A percentile compares a stretch with the other conserved stretches of the same genome.
phyloP scores from a whole-genome alignment of 2,329 filamentous ascomycete species.

The Zasmidium cellare region DNA sequence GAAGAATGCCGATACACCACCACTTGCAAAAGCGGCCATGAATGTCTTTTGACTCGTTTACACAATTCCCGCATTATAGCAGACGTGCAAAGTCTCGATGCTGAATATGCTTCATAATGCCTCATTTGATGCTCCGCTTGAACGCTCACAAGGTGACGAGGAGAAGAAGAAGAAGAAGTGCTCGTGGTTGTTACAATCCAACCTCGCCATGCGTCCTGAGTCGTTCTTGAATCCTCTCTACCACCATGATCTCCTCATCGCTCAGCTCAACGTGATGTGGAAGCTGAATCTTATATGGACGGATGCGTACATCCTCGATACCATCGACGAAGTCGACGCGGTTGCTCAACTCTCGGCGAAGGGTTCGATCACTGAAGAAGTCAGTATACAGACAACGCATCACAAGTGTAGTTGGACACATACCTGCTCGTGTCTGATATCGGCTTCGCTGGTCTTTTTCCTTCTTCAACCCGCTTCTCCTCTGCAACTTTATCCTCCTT shows the following conservation, averaged over 20 bases:
- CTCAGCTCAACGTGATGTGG: conserved; percentile 39
- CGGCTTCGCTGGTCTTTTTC: conserved; percentile 4
- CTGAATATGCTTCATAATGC: background rate
- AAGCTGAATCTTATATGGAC: conserved; percentile 32
- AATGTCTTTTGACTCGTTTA: background rate
- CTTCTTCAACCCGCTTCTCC: conserved; percentile 14
- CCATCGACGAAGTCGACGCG: conserved; percentile 19
- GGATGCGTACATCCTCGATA: conserved; percentile 33
- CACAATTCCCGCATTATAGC: background rate
- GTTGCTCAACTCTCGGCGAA: conserved; percentile 21
- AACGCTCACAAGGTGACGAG: background rate
- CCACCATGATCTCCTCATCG: conserved; percentile 35
- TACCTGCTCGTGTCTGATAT: conserved; percentile 22
- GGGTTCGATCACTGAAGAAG: conserved; percentile 16
- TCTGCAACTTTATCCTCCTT: conserved; percentile 11
- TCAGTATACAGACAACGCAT: background rate
- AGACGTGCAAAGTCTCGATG: background rate
- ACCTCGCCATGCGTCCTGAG: background rate
- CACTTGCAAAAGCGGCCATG: background rate
- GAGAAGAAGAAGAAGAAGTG: too few relatives aligned
- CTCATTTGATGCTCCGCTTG: background rate
- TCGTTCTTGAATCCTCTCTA: conserved; percentile 38
- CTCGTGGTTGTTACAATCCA: background rate
- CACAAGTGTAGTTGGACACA: too few relatives aligned
- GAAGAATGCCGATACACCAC: background rate